Conservation (phyloP, 768 basidiomycete species). For the Kwoniella sp. region DNA sequence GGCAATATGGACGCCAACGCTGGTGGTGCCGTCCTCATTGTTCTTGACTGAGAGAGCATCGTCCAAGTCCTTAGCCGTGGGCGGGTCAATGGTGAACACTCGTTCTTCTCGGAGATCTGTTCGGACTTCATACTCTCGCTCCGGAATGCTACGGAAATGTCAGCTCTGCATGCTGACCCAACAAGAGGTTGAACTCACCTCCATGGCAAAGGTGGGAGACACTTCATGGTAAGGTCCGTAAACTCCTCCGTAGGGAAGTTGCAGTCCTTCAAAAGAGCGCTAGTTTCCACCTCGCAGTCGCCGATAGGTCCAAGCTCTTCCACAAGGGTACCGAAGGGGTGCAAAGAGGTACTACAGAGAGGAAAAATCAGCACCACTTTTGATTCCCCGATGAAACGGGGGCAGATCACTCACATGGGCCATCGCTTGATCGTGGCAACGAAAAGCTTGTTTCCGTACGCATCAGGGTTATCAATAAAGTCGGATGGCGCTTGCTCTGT, state of each 20-base stretch:
- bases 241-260: slow-evolving; percentile 99
- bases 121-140: slow-evolving; percentile 81
- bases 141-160: slow-evolving; percentile 69
- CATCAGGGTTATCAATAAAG: slow-evolving; percentile 91
- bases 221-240: slow-evolving; percentile 89
- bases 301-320: slow-evolving; percentile 98
- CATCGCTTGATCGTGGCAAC: slow-evolving; percentile 99
- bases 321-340: slow-evolving; percentile 97
- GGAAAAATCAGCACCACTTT: slow-evolving; percentile 45
- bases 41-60: slow-evolving; percentile 87
- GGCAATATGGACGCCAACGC: slow-evolving; percentile 91
- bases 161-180: slow-evolving; percentile 30
- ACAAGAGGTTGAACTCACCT: slow-evolving; percentile 41
- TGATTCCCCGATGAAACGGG: background rate
- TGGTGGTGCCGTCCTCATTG: slow-evolving; percentile 89
- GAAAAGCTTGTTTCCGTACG: slow-evolving; percentile 85
- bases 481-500: slow-evolving; percentile 96
- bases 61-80: slow-evolving; percentile 85
- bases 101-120: slow-evolving; percentile 82
- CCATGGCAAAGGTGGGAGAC: slow-evolving; percentile 94
- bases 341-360: slow-evolving; percentile 83
- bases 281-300: slow-evolving; percentile 97
- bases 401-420: slow-evolving; percentile 60
- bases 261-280: slow-evolving; percentile 95
- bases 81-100: slow-evolving; percentile 91